Base-by-base conservation (phyloP, 1,139 yeast genomes). In the Yamadazyma membranifaciens region DNA sequence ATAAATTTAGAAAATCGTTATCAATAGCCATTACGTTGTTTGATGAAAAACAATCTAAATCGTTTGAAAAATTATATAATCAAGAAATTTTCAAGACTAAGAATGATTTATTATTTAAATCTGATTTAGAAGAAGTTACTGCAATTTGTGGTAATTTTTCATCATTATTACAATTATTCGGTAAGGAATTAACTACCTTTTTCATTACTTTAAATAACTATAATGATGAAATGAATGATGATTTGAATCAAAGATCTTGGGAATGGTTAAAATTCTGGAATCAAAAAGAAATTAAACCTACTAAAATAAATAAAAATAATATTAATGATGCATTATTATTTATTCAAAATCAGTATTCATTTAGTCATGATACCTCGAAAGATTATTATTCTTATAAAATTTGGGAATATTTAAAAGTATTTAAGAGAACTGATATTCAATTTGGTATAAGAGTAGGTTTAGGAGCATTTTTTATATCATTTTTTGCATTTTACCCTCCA, bases 141-240 rank as follows among this genome's bases (percentile, higher is more conserved):
- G 95, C 95, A 0, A 79, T 87, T 41, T 86, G 94, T 64, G 94
- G 92, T 2, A 85, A 87, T 54, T 87, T 86, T 55, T 74, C 89
- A 0, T 77, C 82, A 29, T 71, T 85, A 28, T 56, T 87, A 32
- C 76, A 78, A 3, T 80, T 83, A 42, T 81, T 80, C 52, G 81
- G 87, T 1, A 68, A 68, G 38, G 89, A 82, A 46, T 60, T 86
- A 40, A 59, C 63, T 27, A 66, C 60, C 4, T 78, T 81, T 46
- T 60, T 86, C 33, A 61, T 63, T 17, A 52, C 73, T 9, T 58
- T 83, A 15, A 73, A 72, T 30, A 64, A 67, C 9, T 78, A 75
- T 46, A 38, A 33, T 27, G 34, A 42, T 11, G 69, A 69, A 32
- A 55, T 52, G 1, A 36, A 9, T 17, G 35, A 15, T 15, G 38